Evolutionary conservation across 2,329 filamentous ascomycete species (phyloP).

Genomic region (Aspergillus costaricaensis): DNA sequence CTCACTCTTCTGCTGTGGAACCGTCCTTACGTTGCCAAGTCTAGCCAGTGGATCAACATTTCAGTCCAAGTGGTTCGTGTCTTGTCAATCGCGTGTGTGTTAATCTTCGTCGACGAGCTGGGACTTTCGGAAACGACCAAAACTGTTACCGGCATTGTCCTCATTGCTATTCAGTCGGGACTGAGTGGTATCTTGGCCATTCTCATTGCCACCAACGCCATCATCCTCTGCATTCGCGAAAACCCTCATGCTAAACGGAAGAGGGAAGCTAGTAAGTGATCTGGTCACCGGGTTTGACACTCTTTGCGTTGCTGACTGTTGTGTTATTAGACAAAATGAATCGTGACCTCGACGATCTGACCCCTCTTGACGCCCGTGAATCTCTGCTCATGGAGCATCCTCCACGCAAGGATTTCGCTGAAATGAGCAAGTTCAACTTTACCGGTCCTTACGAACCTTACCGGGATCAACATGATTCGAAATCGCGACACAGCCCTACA

Average conservation of each 20-base stretch:
- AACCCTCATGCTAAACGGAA: slow-evolving; percentile 88
- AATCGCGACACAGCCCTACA: slow-evolving; percentile 27
- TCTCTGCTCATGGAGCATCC: slow-evolving; percentile 68
- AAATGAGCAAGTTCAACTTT: slow-evolving; percentile 46
- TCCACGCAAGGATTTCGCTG: slow-evolving; percentile 37
- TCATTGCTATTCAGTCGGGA: slow-evolving; percentile 87
- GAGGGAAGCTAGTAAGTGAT: slow-evolving; percentile 80
- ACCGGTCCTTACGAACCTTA: slow-evolving; percentile 45
- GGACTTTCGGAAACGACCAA: slow-evolving; percentile 88
- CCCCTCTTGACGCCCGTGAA: slow-evolving; percentile 74
- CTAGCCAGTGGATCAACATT: slow-evolving; percentile 91
- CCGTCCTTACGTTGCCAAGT: slow-evolving; percentile 82
- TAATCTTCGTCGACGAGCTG: slow-evolving; percentile 92
- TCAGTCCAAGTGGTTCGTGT: slow-evolving; percentile 86
- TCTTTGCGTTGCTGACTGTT: background rate
- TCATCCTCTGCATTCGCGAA: slow-evolving; percentile 77
- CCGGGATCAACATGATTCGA: slow-evolving; percentile 32
- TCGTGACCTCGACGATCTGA: slow-evolving; percentile 78
- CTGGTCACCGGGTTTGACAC: background rate
- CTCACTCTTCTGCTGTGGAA: slow-evolving; percentile 78
- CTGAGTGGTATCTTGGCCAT: slow-evolving; percentile 82
- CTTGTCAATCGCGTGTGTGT: slow-evolving; percentile 81
- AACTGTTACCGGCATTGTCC: slow-evolving; percentile 87
- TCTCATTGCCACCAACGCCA: slow-evolving; percentile 83
- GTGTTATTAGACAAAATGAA: slow-evolving; percentile 67